phyloP scores from a whole-genome alignment of 176 grass and related monocot genomes.

The Cenchrus purpureus region DNA sequence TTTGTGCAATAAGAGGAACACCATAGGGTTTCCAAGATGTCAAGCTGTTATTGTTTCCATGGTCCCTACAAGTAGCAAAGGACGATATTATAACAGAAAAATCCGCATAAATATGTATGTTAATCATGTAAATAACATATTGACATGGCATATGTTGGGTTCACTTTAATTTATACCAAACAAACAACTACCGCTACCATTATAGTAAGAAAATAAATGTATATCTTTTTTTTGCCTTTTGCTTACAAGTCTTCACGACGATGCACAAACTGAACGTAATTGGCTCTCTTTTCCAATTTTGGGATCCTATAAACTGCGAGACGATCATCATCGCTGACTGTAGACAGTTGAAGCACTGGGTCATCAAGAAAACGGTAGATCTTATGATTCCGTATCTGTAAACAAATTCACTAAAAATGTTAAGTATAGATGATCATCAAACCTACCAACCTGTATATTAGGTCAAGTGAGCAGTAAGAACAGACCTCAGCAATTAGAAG shows the following conservation, averaged over 20 bases:
- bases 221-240: conserved; percentile 26
- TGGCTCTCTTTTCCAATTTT: conserved; percentile 71
- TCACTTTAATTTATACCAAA: conserved; percentile 25
- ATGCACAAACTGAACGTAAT: conserved; percentile 93
- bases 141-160: background rate
- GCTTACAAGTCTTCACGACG: conserved; percentile 85
- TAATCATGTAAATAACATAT: conserved; percentile 41
- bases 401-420: conserved; percentile 38
- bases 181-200: conserved; percentile 16
- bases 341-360: conserved; percentile 79
- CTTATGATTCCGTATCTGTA: conserved; percentile 81
- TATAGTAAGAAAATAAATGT: conserved; percentile 25
- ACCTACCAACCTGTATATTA: conserved; percentile 32
- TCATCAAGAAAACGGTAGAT: conserved; percentile 89
- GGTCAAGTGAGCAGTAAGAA: conserved; percentile 23
- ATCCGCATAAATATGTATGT: conserved; percentile 20
- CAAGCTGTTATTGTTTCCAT: conserved; percentile 57
- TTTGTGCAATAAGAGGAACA: conserved; percentile 82
- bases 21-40: conserved; percentile 76
- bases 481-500: conserved; percentile 95
- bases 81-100: conserved; percentile 38
- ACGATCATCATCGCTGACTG: conserved; percentile 86
- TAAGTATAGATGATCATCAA: conserved; percentile 35
- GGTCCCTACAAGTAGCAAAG: conserved; percentile 59
- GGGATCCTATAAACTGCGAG: conserved; percentile 89